A percentile compares a stretch with the other conserved stretches of the same genome.
phyloP scores from a whole-genome alignment of 805 yeast genomes.

The Candida montana region DNA sequence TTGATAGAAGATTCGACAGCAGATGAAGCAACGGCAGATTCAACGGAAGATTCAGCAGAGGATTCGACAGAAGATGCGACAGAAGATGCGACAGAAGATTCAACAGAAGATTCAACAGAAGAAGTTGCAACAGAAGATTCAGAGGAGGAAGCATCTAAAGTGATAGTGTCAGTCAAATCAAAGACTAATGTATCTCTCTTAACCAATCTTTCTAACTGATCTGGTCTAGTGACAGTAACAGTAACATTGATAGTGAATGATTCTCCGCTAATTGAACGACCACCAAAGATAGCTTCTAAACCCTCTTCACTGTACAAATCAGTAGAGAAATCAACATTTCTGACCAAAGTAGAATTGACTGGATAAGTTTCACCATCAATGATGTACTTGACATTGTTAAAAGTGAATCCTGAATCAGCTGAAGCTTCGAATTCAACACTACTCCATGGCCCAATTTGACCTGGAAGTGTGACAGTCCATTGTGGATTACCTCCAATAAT shows the following conservation, averaged over 20 bases:
- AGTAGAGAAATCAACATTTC: background rate
- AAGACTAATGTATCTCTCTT: slow-evolving; percentile 4
- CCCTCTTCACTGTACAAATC: slow-evolving; percentile 3
- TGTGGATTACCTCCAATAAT: slow-evolving; percentile 11
- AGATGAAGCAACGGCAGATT: background rate
- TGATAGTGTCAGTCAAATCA: slow-evolving; percentile 5
- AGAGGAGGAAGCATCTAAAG: background rate
- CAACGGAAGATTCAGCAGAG: too few species aligned
- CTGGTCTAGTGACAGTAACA: slow-evolving; percentile 3
- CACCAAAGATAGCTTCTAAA: slow-evolving; percentile 5
- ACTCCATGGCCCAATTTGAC: slow-evolving; percentile 20
- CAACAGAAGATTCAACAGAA: background rate
- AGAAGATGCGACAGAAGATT: too few species aligned
- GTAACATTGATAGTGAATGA: slow-evolving; percentile 4
- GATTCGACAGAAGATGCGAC: slow-evolving; percentile 1
- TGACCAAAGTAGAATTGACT: slow-evolving; percentile 4
- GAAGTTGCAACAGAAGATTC: background rate
- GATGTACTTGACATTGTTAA: slow-evolving; percentile 1
- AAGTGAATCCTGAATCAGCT: slow-evolving; percentile 1
- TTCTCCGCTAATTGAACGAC: slow-evolving; percentile 2
- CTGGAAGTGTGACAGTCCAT: slow-evolving; percentile 17
- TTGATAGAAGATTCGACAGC: background rate
- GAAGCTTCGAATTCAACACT: slow-evolving; percentile 3
- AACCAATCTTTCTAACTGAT: background rate
- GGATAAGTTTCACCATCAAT: slow-evolving; percentile 2